These are phyloP conservation scores for Microcos paniculata DNA, from an alignment of 345 rosid genomes.

Conservation along the genomic window DNA sequence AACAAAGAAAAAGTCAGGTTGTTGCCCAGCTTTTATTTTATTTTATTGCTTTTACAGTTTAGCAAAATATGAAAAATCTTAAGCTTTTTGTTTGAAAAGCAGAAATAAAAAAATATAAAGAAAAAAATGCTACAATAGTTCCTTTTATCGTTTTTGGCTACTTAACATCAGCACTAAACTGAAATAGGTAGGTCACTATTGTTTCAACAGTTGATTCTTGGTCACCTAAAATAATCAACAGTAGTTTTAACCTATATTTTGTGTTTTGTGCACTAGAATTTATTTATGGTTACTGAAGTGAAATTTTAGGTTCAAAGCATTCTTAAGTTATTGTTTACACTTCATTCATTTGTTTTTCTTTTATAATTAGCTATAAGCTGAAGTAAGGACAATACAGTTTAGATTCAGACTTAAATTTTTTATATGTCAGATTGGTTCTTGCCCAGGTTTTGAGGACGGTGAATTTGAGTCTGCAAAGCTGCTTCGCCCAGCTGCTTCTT, in stretches of 20 bases:
- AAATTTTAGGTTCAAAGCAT: background rate
- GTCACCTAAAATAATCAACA: background rate
- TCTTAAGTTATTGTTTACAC: background rate
- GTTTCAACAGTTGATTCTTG: background rate
- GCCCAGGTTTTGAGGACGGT: slow-evolving; percentile 98
- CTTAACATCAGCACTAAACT: background rate
- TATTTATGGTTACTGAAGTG: background rate
- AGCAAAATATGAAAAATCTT: background rate
- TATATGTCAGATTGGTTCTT: slow-evolving; percentile 88
- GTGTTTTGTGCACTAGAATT: background rate
- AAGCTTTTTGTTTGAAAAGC: background rate
- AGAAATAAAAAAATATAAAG: background rate
- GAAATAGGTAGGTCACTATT: background rate
- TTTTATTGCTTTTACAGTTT: background rate
- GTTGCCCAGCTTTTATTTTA: background rate
- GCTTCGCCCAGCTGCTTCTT: slow-evolving; percentile 73
- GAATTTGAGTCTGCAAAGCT: slow-evolving; percentile 87
- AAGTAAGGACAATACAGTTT: slow-evolving; percentile 19
- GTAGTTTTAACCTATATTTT: background rate
- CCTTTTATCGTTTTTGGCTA: background rate
- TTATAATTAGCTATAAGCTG: slow-evolving; percentile 13
- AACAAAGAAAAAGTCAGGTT: background rate
- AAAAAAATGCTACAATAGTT: background rate
- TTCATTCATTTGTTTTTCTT: background rate
- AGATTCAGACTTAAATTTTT: slow-evolving; percentile 31